Evolutionary conservation across 495 filamentous ascomycete genomes (phyloP).

Genomic region (Penicillium cataractarum): DNA sequence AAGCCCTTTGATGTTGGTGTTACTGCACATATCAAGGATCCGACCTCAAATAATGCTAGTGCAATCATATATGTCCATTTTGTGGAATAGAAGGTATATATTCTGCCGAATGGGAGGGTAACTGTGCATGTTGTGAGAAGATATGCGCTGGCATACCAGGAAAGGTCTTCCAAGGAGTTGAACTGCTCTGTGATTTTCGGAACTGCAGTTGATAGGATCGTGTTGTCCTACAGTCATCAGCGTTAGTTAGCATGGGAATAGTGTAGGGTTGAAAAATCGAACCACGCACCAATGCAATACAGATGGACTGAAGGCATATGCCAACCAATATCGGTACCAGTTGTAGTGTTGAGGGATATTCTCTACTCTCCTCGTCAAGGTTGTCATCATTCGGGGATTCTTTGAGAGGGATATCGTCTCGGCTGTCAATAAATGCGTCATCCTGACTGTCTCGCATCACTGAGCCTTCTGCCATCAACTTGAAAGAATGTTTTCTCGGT

Average conservation of each 20-base stretch:
- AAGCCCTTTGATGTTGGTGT: conserved; percentile 74
- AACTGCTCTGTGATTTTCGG: conserved; percentile 83
- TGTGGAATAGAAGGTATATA: conserved; percentile 79
- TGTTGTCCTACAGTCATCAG: conserved; percentile 58
- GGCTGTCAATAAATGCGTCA: conserved; percentile 17
- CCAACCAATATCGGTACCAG: conserved; percentile 61
- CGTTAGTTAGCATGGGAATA: not conserved
- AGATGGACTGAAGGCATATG: conserved; percentile 64
- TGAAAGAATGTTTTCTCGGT: conserved; percentile 6
- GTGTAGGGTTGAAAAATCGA: not conserved
- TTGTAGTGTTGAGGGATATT: conserved; percentile 55
- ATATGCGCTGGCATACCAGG: conserved; percentile 75
- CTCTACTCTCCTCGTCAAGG: conserved; percentile 37
- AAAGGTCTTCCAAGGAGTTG: conserved; percentile 71
- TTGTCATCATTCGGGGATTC: conserved; percentile 14
- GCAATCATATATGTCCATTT: conserved; percentile 75
- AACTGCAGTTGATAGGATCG: conserved; percentile 85
- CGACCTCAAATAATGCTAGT: conserved; percentile 79
- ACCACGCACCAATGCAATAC: conserved; percentile 60
- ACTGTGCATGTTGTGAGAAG: conserved; percentile 75
- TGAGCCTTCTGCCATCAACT: conserved; percentile 18
- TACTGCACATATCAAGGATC: conserved; percentile 76
- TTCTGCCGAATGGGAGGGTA: conserved; percentile 73
- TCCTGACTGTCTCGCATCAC: conserved; percentile 15
- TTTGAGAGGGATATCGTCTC: conserved; percentile 32